Percentiles rank a stretch among this genome's conserved stretches.
These are phyloP conservation scores for Pisolithus sp. DNA, from an alignment of 768 basidiomycete genomes.

Conservation along the genomic window DNA sequence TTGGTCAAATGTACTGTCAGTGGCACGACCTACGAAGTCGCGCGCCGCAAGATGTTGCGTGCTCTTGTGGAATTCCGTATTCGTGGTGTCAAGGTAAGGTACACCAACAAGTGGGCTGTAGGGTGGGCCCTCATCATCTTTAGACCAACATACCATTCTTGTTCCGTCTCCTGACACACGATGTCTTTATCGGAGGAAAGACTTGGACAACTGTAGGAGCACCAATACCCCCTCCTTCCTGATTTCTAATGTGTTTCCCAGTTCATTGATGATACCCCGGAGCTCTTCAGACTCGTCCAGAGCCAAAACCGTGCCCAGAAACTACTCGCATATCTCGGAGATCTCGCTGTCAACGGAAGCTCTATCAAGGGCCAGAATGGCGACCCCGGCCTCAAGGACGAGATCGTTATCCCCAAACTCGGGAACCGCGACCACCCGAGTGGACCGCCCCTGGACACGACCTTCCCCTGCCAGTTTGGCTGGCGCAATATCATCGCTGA, in stretches of 20 bases:
- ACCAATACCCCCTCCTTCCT: background rate
- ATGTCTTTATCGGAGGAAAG: conserved; percentile 91
- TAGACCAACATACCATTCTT: conserved; percentile 99
- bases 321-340: conserved; percentile 92
- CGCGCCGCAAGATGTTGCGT: conserved; percentile 97
- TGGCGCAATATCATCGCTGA: conserved; percentile 99
- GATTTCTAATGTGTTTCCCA: conserved; percentile 23
- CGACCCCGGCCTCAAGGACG: conserved; percentile 89
- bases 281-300: conserved; percentile 96
- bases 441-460: conserved; percentile 69
- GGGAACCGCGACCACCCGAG: conserved; percentile 72
- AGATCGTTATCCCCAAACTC: conserved; percentile 78
- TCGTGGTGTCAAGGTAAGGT: conserved; percentile 84
- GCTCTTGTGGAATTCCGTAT: conserved; percentile 99
- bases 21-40: conserved; percentile 97
- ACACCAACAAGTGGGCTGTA: background rate
- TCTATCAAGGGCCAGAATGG: conserved; percentile 95
- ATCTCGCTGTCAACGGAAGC: conserved; percentile 96
- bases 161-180: conserved; percentile 95
- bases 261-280: conserved; percentile 99
- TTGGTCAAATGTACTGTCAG: conserved; percentile 94
- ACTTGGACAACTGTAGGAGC: conserved; percentile 89
- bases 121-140: background rate
- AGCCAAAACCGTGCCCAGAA: conserved; percentile 99
- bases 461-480: conserved; percentile 76